Conservation (phyloP, 106 monocot genomes). For the Acanthochlamys bracteata region DNA sequence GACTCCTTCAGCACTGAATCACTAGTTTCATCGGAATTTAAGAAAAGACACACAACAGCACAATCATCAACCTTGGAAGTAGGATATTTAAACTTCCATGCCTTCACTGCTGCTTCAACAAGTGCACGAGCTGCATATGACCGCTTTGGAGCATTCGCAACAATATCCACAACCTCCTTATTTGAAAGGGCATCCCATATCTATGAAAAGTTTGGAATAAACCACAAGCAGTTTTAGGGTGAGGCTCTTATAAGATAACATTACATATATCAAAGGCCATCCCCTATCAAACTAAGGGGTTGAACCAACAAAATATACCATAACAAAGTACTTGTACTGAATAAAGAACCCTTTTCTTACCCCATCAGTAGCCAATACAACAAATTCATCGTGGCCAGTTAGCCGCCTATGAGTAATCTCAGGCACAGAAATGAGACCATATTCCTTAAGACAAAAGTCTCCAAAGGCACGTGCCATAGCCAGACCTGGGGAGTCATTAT, state of each 20-base stretch:
- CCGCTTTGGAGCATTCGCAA: conserved; percentile 43
- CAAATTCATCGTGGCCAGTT: conserved; percentile 45
- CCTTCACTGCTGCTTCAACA: conserved; percentile 54
- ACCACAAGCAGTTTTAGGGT: neutral
- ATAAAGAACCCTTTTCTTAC: conserved; percentile 15
- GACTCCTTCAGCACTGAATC: neutral
- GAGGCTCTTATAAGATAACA: neutral
- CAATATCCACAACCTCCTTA: conserved; percentile 57
- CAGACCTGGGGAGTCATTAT: conserved; percentile 45
- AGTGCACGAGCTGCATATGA: conserved; percentile 54
- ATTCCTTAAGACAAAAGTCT: conserved; percentile 70
- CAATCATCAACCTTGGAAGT: conserved; percentile 83
- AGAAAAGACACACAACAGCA: conserved; percentile 78
- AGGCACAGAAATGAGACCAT: conserved; percentile 63
- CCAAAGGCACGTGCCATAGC: conserved; percentile 73
- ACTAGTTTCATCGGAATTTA: conserved; percentile 15
- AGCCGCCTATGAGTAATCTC: conserved; percentile 39
- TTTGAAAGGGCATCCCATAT: conserved; percentile 83
- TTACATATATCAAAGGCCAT: neutral
- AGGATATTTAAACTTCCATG: conserved; percentile 57
- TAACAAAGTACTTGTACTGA: neutral
- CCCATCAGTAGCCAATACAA: conserved; percentile 68
- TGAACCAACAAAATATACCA: neutral
- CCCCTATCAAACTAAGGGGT: no score
- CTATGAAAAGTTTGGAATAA: conserved; percentile 15